These are phyloP conservation scores for Beauveria bassiana DNA, from an alignment of 2,329 filamentous ascomycete genomes.

Conservation along the genomic window DNA sequence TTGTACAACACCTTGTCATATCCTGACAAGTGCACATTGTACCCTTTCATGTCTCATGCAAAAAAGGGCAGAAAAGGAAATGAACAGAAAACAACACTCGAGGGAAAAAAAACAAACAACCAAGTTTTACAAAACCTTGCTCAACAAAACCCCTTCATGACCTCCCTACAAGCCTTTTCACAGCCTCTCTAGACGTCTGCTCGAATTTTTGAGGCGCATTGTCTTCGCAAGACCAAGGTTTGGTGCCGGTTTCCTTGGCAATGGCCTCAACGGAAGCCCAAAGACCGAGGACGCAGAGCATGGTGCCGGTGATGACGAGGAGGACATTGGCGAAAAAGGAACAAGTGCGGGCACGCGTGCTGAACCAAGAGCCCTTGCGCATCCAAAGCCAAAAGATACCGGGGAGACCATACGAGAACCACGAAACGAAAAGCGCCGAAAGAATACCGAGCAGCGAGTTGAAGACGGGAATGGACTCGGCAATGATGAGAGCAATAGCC, in stretches of 20 bases:
- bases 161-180: not conserved
- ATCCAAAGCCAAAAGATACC: conserved; percentile 42
- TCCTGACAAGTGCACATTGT: not conserved
- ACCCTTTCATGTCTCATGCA: conserved; percentile 1
- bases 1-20: not conserved
- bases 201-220: not conserved
- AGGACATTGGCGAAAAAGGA: conserved; percentile 25
- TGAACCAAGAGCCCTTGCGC: conserved; percentile 34
- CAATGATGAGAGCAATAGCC: conserved; percentile 58
- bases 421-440: conserved; percentile 54
- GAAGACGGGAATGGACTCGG: conserved; percentile 63
- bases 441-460: conserved; percentile 57
- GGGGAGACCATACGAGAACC: conserved; percentile 53
- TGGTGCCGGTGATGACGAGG: conserved; percentile 25
- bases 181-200: not conserved
- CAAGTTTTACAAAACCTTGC: not conserved
- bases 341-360: conserved; percentile 21
- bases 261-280: conserved; percentile 33
- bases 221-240: conserved; percentile 28
- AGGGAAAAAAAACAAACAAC: not conserved
- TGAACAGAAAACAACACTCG: not conserved
- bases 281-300: conserved; percentile 31
- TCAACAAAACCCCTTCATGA: not conserved
- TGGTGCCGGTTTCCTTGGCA: conserved; percentile 19
- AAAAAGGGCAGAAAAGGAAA: not conserved